Evolutionary conservation across 257 asterid species (phyloP).

Genomic region (Penstemon eatonii): DNA sequence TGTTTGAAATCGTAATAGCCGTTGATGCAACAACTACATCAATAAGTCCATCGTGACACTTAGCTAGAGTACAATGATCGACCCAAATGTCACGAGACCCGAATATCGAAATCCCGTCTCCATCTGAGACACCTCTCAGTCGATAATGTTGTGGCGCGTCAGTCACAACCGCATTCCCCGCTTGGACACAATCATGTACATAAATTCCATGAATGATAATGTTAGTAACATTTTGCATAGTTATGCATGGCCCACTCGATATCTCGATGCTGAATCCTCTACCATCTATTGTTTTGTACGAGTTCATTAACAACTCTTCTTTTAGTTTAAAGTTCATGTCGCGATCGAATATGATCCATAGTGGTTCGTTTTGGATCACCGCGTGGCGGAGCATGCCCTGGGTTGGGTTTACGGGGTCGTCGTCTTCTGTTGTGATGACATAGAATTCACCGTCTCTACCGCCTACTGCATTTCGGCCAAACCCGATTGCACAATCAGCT

Average conservation of each 20-base stretch:
- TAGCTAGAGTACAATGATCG: slow-evolving; percentile 66
- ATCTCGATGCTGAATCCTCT: slow-evolving; percentile 54
- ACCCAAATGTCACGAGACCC: slow-evolving; percentile 62
- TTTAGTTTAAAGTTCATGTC: slow-evolving; percentile 51
- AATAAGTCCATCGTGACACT: slow-evolving; percentile 63
- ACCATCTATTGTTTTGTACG: slow-evolving; percentile 77
- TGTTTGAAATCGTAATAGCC: slow-evolving; percentile 58
- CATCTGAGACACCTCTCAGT: slow-evolving; percentile 58
- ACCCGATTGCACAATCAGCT: slow-evolving; percentile 65
- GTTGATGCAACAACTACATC: slow-evolving; percentile 64
- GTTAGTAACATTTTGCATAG: slow-evolving; percentile 54
- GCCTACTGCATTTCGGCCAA: slow-evolving; percentile 60
- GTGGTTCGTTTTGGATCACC: slow-evolving; percentile 59
- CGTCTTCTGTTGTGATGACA: slow-evolving; percentile 43
- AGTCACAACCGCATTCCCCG: slow-evolving; percentile 52
- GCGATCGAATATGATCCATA: slow-evolving; percentile 65
- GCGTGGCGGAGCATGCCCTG: slow-evolving; percentile 72
- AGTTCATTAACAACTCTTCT: slow-evolving; percentile 66
- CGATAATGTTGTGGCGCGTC: slow-evolving; percentile 53
- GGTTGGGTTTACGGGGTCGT: slow-evolving; percentile 51
- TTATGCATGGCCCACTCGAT: slow-evolving; percentile 65
- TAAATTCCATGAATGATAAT: slow-evolving; percentile 62
- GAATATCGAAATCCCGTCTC: slow-evolving; percentile 67
- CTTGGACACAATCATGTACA: slow-evolving; percentile 57
- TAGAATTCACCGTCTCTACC: slow-evolving; percentile 72